phyloP scores from a whole-genome alignment of 495 filamentous ascomycete species.

The Extremus antarcticus region DNA sequence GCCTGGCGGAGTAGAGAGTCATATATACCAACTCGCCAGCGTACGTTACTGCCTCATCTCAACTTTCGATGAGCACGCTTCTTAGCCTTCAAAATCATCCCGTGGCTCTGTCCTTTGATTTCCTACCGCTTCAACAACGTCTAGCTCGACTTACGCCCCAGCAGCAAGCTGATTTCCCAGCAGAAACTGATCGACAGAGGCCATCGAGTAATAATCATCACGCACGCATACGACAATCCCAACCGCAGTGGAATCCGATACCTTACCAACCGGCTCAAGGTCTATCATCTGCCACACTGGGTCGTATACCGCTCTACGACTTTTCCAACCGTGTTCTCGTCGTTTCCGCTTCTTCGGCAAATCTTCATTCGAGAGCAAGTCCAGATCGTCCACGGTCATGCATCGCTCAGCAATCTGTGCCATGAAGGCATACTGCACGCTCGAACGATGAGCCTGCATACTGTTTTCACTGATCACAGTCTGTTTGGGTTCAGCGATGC shows the following conservation, averaged over 20 bases:
- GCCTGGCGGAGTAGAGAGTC: constrained; percentile 89
- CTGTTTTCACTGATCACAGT: constrained; percentile 96
- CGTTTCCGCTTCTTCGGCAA: constrained; percentile 93
- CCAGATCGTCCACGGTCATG: constrained; percentile 95
- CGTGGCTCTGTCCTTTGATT: background rate
- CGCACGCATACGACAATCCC: constrained; percentile 76
- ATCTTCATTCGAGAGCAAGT: constrained; percentile 89
- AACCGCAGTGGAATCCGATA: constrained; percentile 82
- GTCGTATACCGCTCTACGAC: constrained; percentile 89
- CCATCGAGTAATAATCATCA: constrained; percentile 96
- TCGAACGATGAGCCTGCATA: constrained; percentile 88
- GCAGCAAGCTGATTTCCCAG: background rate
- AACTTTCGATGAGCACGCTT: too few relatives aligned
- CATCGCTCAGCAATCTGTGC: constrained; percentile 79
- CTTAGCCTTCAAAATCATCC: too few relatives aligned
- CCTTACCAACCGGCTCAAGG: constrained; percentile 93
- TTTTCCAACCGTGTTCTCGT: constrained; percentile 97
- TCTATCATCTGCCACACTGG: constrained; percentile 93
- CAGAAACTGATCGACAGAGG: constrained; percentile 88
- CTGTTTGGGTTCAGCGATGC: constrained; percentile 96
- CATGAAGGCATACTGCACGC: constrained; percentile 93
- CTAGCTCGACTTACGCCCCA: too few relatives aligned
- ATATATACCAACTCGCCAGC: constrained; percentile 91
- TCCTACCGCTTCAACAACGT: too few relatives aligned
- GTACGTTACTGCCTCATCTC: constrained; percentile 16